phyloP scores from a whole-genome alignment of 139 green algal species.

The Tetratostichococcus sp. region DNA sequence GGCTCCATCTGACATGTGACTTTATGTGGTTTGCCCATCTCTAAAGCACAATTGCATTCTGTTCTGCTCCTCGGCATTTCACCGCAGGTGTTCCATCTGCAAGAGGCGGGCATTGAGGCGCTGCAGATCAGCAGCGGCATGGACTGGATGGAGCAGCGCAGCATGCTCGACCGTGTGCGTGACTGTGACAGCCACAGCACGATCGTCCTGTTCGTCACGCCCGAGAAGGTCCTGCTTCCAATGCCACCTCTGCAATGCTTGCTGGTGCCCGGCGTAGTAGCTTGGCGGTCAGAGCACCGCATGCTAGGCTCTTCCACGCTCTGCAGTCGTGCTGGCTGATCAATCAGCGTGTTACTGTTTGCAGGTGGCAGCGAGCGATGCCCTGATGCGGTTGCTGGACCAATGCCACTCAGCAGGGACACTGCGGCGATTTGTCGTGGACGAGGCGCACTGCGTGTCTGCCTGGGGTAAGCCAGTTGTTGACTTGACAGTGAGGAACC shows the following conservation, averaged over 20 bases:
- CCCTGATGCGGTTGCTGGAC: conserved; percentile 60
- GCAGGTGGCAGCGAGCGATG: conserved; percentile 41
- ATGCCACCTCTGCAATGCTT: too few species aligned
- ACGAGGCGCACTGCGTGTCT: conserved; percentile 96
- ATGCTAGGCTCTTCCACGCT: too few species aligned
- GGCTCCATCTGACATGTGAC: too few species aligned
- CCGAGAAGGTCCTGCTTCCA: conserved; percentile 71
- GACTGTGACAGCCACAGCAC: neutral
- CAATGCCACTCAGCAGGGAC: conserved; percentile 39
- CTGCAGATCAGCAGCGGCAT: conserved; percentile 28
- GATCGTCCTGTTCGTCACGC: conserved; percentile 88
- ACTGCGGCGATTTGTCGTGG: conserved; percentile 74
- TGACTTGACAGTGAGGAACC: too few species aligned
- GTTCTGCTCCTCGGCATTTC: too few species aligned
- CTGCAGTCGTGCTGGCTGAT: too few species aligned
- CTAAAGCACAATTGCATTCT: too few species aligned
- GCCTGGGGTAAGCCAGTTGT: conserved; percentile 84
- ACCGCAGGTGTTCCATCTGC: conserved; percentile 65
- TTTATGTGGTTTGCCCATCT: too few species aligned
- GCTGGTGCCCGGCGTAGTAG: too few species aligned
- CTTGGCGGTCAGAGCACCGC: too few species aligned
- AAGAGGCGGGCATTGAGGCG: conserved; percentile 43
- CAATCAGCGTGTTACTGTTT: too few species aligned
- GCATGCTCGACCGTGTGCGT: conserved; percentile 23
- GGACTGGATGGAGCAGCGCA: conserved; percentile 36